These are phyloP conservation scores for Scheffersomyces illinoinensis DNA, from an alignment of 1,139 yeast species.

Conservation along the genomic window DNA sequence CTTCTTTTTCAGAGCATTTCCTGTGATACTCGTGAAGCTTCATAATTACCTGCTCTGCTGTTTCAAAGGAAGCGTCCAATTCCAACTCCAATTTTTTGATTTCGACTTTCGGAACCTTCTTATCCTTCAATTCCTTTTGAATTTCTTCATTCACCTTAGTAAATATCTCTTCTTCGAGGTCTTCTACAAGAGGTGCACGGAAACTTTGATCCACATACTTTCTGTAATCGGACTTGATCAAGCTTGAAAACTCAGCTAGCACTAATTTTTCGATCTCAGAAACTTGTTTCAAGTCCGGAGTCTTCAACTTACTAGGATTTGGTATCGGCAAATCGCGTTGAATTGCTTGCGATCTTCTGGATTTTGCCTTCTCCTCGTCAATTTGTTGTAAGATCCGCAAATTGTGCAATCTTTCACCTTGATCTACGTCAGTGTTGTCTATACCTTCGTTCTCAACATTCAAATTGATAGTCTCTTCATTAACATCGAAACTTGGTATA, in stretches of 20 bases:
- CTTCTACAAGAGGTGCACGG: conserved; percentile 29
- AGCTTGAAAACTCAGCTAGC: conserved; percentile 31
- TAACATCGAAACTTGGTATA: conserved; percentile 26
- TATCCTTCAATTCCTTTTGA: conserved; percentile 17
- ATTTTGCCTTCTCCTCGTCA: conserved; percentile 28
- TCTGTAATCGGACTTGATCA: conserved; percentile 51
- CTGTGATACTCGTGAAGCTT: conserved; percentile 16
- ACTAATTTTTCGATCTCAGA: conserved; percentile 21
- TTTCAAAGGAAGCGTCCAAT: conserved; percentile 10
- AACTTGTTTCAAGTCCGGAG: conserved; percentile 10
- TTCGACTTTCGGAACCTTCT: conserved; percentile 1
- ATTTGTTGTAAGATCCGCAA: conserved; percentile 27
- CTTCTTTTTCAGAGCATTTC: conserved; percentile 8
- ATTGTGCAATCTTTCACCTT: conserved; percentile 23
- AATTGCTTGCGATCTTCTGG: conserved; percentile 50
- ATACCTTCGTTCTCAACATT: conserved; percentile 3
- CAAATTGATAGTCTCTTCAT: conserved; percentile 21
- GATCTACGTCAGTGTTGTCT: conserved; percentile 10
- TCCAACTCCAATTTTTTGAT: background rate
- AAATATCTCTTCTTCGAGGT: conserved; percentile 39
- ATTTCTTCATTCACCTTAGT: conserved; percentile 31
- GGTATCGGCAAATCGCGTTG: conserved; percentile 57
- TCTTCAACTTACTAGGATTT: conserved; percentile 18
- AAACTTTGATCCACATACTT: conserved; percentile 27
- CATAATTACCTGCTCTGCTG: conserved; percentile 13